Evolutionary conservation across 1,139 yeast genomes (phyloP).

Genomic region (Suhomyces coccinellae): DNA sequence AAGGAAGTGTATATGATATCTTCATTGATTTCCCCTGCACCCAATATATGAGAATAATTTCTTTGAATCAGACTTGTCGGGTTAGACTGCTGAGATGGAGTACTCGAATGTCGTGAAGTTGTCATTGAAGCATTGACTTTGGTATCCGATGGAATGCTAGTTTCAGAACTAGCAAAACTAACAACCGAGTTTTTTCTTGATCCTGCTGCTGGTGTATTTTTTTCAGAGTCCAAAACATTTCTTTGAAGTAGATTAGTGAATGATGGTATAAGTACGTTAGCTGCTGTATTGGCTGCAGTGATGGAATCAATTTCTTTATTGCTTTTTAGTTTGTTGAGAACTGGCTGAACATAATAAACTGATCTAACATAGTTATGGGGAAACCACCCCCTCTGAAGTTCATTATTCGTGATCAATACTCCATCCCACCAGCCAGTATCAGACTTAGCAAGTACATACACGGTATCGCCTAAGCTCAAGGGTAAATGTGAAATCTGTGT

Average conservation of each 20-base stretch:
- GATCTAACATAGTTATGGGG: conserved; percentile 60
- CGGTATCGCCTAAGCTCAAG: conserved; percentile 49
- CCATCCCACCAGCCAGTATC: conserved; percentile 83
- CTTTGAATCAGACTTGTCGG: conserved; percentile 7
- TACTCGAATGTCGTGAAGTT: conserved; percentile 7
- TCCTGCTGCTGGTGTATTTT: conserved; percentile 31
- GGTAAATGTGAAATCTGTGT: conserved; percentile 49
- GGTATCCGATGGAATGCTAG: conserved; percentile 25
- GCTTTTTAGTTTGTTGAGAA: conserved; percentile 39
- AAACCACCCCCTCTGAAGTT: conserved; percentile 69
- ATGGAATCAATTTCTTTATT: conserved; percentile 46
- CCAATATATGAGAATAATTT: conserved; percentile 11
- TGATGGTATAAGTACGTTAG: conserved; percentile 49
- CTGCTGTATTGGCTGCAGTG: conserved; percentile 53
- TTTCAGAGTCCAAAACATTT: conserved; percentile 31
- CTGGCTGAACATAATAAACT: conserved; percentile 50
- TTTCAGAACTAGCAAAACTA: conserved; percentile 48
- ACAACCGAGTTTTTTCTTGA: conserved; percentile 50
- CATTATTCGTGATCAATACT: conserved; percentile 40
- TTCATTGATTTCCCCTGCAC: conserved; percentile 17
- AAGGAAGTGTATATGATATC: conserved; percentile 23
- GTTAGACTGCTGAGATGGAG: conserved; percentile 7
- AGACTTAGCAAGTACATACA: conserved; percentile 52
- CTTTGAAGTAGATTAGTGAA: conserved; percentile 43
- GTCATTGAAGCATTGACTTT: conserved; percentile 7